These are phyloP conservation scores for Halenospora varia DNA, from an alignment of 495 filamentous ascomycete genomes.

Conservation along the genomic window DNA sequence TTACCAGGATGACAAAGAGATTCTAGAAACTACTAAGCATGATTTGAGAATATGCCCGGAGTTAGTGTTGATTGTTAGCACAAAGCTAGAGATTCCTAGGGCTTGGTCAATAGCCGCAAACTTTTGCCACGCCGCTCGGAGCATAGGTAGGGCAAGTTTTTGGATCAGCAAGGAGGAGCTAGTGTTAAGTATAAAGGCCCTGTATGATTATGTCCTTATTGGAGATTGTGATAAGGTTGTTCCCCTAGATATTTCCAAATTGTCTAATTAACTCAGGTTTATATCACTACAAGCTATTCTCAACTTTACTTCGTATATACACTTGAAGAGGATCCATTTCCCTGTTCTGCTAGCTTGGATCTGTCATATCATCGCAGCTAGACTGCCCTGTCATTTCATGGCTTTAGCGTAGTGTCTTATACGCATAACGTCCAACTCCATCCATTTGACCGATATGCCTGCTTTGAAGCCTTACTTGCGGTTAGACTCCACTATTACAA, in stretches of 20 bases:
- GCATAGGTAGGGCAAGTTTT: conserved; percentile 9
- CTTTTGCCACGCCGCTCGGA: conserved; percentile 9
- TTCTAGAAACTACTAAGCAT: conserved; percentile 16
- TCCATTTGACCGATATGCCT: too few relatives aligned
- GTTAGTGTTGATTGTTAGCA: conserved; percentile 13
- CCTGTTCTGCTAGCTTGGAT: too few relatives aligned
- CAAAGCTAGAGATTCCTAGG: conserved; percentile 12
- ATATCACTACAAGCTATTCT: too few relatives aligned
- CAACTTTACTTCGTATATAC: too few relatives aligned
- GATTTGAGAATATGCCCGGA: conserved; percentile 13
- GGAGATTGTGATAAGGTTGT: conserved; percentile 5
- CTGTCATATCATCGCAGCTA: too few relatives aligned
- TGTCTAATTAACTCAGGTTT: too few relatives aligned
- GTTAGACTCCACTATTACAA: too few relatives aligned
- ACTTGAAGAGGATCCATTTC: too few relatives aligned
- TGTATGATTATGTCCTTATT: conserved; percentile 17
- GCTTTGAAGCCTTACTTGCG: too few relatives aligned
- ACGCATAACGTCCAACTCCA: too few relatives aligned
- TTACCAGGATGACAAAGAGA: conserved; percentile 15
- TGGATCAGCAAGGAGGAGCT: conserved; percentile 17
- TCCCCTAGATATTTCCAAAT: not conserved
- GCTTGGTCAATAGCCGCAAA: conserved; percentile 10
- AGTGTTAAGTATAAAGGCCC: conserved; percentile 7
- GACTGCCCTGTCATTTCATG: too few relatives aligned
- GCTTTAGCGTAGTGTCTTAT: too few relatives aligned